A percentile compares a stretch with the other conserved stretches of the same genome.
Conservation (phyloP, 345 rosid genomes). For the Xanthoceras sorbifolium region DNA sequence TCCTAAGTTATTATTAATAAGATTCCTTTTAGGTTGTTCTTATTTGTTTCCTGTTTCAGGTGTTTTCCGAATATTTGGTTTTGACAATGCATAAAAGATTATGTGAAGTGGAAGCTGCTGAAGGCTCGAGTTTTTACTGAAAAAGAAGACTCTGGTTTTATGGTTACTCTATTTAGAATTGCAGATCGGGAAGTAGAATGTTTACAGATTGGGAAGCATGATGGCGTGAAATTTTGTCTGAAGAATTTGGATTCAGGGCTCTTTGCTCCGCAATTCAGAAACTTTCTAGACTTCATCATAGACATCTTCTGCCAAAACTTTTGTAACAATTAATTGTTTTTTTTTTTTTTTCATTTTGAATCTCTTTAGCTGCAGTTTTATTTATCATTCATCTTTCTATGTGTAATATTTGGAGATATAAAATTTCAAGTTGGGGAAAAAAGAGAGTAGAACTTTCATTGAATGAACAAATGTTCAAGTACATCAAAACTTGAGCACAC, state of each 20-base stretch:
- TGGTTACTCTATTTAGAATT: neutral
- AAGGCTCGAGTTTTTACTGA: neutral
- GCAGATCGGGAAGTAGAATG: neutral
- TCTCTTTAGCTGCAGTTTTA: no score
- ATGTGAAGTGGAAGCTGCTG: neutral
- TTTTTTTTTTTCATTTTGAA: no score
- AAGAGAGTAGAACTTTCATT: neutral
- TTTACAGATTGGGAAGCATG: neutral
- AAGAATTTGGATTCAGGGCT: no score
- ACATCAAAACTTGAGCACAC: slow-evolving; percentile 11
- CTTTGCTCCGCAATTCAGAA: no score
- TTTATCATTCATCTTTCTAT: no score
- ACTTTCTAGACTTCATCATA: neutral
- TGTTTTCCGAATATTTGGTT: slow-evolving; percentile 88
- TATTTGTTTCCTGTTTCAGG: slow-evolving; percentile 48
- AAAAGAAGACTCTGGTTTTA: no score
- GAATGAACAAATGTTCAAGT: neutral
- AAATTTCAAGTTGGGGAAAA: neutral
- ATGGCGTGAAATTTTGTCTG: no score
- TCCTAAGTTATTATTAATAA: neutral
- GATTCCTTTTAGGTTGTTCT: neutral
- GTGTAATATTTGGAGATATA: neutral
- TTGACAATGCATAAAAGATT: slow-evolving; percentile 54
- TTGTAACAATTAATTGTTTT: no score
- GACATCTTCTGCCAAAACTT: no score